Conservation (phyloP, 495 filamentous ascomycete species). For the Viridothelium virens region DNA sequence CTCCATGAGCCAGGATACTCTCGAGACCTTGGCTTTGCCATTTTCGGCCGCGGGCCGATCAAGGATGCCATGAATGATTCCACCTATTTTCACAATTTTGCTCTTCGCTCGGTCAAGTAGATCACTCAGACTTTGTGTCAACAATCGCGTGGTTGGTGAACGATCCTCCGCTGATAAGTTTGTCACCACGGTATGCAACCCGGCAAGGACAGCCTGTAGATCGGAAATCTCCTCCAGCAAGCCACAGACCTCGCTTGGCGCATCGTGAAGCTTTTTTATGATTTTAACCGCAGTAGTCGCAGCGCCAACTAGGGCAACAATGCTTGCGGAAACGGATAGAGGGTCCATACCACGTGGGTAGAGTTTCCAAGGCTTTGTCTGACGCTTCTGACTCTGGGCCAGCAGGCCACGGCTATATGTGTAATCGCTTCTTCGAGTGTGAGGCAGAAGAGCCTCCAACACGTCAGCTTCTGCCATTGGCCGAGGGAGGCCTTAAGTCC, state of each 20-base stretch:
- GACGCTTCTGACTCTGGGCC: background rate
- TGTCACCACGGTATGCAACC: background rate
- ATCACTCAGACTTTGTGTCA: background rate
- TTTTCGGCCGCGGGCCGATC: background rate
- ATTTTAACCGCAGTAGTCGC: background rate
- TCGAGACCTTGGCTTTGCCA: background rate
- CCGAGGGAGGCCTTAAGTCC: background rate
- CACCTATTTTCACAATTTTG: background rate
- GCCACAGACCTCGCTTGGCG: background rate
- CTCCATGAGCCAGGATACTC: background rate
- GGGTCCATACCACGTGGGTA: background rate
- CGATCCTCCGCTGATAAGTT: background rate
- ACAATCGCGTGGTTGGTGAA: background rate
- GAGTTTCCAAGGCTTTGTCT: background rate
- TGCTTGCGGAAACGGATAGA: background rate
- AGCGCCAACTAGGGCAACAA: background rate
- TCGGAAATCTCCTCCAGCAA: background rate
- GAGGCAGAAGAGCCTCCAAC: background rate
- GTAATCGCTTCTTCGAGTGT: background rate
- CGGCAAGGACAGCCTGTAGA: background rate
- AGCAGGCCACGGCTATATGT: background rate
- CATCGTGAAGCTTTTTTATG: background rate
- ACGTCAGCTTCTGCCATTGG: background rate
- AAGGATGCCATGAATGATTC: background rate
- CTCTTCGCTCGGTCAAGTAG: background rate